Evolutionary conservation across 2,329 filamentous ascomycete species (phyloP), one percentile per base, ranked within the genome.

Genomic region (Hymenoscyphus occultus): DNA sequence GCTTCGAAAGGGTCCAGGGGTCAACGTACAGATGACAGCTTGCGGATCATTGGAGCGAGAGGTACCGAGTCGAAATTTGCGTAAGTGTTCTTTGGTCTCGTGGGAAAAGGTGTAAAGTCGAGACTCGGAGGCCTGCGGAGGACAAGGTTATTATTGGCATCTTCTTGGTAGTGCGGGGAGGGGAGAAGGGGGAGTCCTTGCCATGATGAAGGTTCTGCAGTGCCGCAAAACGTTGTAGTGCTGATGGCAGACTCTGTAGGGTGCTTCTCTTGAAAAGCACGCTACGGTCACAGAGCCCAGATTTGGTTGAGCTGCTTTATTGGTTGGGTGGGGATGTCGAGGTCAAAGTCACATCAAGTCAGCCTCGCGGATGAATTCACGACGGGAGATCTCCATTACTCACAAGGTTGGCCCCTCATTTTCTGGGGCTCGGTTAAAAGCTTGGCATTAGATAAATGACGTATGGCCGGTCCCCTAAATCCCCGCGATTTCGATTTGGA

Each of bases 41-140:
- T 97, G 92, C 0, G 93, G 90, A 58, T 90, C 88, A 76, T 90
- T 94, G 61, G 92, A 88, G 70, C 95, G 84, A 40, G 93, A 97
- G 1, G 95, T 98, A 32, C 90, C 87, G 35, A 99, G 84, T 60
- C 95, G 91, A 81, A 99, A 99, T 80, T 97, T 98, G 78, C 92
- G 90, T 70, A 99, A 86, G 75, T 93, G 89, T 70, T 93, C 88
- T 79, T 90, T 95, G 57, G 92, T 97, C 80, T 95, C 92, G 69
- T 88, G 86, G 39, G 93, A 96, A 85, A 98, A 96, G 66, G 91
- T 92, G 81, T 97, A 98, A 68, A 98, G 85, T 72, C 93, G 85
- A 68, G 92, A 88, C 82, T 97, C 93, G 75, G 93, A 96, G 40
- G 74, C 65, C 74, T 76, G 42, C 31, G 19, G 54, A n/a, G 22